A percentile compares a stretch with the other conserved stretches of the same genome.
Evolutionary conservation across 768 basidiomycete genomes (phyloP).

Genomic region (Albatrellus ellisii): DNA sequence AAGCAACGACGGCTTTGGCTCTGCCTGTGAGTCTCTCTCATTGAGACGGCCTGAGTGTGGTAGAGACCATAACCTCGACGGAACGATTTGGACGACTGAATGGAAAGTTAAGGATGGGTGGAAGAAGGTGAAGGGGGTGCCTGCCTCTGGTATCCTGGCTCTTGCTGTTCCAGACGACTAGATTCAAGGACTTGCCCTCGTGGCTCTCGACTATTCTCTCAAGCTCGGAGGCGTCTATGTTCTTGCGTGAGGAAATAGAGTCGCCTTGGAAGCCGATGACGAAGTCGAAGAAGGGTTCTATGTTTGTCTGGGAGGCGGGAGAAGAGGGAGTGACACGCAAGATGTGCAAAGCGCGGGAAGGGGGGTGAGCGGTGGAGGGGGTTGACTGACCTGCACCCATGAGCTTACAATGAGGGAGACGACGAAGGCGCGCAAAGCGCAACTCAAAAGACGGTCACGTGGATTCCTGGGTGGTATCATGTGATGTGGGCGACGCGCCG

Average conservation of each 20-base stretch:
- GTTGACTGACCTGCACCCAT: conserved; percentile 75
- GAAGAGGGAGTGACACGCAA: conserved; percentile 81
- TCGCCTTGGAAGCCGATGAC: conserved; percentile 83
- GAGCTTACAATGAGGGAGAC: background rate
- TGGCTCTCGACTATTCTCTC: conserved; percentile 76
- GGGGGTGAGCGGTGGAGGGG: conserved; percentile 27
- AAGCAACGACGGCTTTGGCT: conserved; percentile 73
- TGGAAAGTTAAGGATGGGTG: conserved; percentile 1
- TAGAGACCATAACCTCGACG: conserved; percentile 76
- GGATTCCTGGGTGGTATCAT: too few species aligned
- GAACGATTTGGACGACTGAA: conserved; percentile 71
- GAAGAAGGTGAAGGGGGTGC: conserved; percentile 8
- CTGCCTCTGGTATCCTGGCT: conserved; percentile 56
- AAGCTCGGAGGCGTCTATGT: conserved; percentile 55
- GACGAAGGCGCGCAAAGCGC: too few species aligned
- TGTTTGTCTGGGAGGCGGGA: conserved; percentile 73
- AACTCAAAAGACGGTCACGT: too few species aligned
- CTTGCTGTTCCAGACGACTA: conserved; percentile 81
- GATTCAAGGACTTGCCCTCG: conserved; percentile 54
- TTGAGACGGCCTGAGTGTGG: conserved; percentile 26
- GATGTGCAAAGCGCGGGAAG: conserved; percentile 67
- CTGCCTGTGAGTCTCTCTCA: conserved; percentile 26
- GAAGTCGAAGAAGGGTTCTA: conserved; percentile 95
- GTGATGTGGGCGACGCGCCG: too few species aligned
- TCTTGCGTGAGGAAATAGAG: conserved; percentile 33